Evolutionary conservation across 495 filamentous ascomycete genomes (phyloP).

Genomic region (Hyaloscypha variabilis): DNA sequence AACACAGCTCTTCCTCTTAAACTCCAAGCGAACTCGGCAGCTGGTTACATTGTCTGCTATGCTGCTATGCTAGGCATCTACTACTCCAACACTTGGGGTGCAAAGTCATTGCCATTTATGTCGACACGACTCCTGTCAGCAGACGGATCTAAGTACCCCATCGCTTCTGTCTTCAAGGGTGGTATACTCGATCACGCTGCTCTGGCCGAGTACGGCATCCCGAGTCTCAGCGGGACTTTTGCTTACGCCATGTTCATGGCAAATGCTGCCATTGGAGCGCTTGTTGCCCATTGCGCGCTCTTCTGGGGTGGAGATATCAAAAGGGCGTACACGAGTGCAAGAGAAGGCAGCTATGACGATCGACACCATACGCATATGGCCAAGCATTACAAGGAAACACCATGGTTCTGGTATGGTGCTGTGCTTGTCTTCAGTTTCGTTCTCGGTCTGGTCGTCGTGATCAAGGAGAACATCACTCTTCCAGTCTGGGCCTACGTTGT

Average conservation of each 20-base stretch:
- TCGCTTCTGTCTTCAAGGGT: slow-evolving; percentile 35
- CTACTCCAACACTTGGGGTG: slow-evolving; percentile 53
- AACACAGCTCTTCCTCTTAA: slow-evolving; percentile 23
- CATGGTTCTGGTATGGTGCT: slow-evolving; percentile 56
- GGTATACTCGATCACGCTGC: slow-evolving; percentile 41
- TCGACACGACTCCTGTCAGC: slow-evolving; percentile 41
- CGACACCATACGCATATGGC: slow-evolving; percentile 19
- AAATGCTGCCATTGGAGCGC: slow-evolving; percentile 48
- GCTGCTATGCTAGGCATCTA: slow-evolving; percentile 17
- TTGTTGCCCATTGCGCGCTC: slow-evolving; percentile 55
- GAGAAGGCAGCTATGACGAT: slow-evolving; percentile 47
- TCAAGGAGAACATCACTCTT: slow-evolving; percentile 43
- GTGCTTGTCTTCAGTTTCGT: slow-evolving; percentile 42
- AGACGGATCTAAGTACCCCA: slow-evolving; percentile 49
- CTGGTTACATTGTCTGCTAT: slow-evolving; percentile 16
- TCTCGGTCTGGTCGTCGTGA: slow-evolving; percentile 39
- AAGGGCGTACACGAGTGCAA: slow-evolving; percentile 49
- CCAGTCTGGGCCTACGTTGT: slow-evolving; percentile 59
- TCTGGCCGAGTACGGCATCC: slow-evolving; percentile 42
- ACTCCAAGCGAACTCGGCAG: slow-evolving; percentile 14
- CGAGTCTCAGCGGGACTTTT: slow-evolving; percentile 46
- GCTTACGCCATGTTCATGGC: slow-evolving; percentile 42
- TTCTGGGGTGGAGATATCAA: slow-evolving; percentile 55
- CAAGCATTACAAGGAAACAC: slow-evolving; percentile 46
- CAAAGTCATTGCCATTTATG: slow-evolving; percentile 52